Evolutionary conservation across 768 basidiomycete species (phyloP).

Genomic region (Clitopilus passeckerianus): DNA sequence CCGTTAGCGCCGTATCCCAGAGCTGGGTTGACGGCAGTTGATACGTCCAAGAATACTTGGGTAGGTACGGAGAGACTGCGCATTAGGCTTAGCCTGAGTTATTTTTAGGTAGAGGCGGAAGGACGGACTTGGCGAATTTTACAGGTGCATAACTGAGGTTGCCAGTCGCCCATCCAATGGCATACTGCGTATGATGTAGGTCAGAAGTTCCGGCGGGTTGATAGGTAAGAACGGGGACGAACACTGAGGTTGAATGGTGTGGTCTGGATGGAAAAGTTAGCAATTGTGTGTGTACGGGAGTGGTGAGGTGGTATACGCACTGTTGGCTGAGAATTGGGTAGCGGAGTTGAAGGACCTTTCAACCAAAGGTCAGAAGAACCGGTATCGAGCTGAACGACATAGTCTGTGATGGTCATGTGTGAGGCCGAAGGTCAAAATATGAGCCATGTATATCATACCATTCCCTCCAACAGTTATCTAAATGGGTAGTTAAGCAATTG

Average conservation of each 20-base stretch:
- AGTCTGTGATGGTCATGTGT: conserved; percentile 36
- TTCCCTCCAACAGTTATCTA: conserved; percentile 65
- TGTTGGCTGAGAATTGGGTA: conserved; percentile 44
- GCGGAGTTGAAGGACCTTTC: conserved; percentile 36
- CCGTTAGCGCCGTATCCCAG: conserved; percentile 67
- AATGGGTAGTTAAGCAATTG: conserved; percentile 2
- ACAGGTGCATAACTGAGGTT: conserved; percentile 56
- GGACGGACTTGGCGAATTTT: conserved; percentile 63
- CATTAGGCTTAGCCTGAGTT: neutral
- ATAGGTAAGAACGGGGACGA: conserved; percentile 15
- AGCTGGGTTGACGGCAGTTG: conserved; percentile 64
- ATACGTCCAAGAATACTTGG: conserved; percentile 70
- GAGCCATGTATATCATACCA: conserved; percentile 33
- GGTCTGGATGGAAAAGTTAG: conserved; percentile 23
- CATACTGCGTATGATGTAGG: conserved; percentile 48
- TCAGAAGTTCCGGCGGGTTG: neutral
- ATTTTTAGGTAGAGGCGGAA: neutral
- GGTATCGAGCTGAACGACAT: conserved; percentile 76
- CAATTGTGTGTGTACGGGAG: neutral
- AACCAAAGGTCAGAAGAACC: conserved; percentile 85
- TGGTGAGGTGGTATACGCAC: conserved; percentile 28
- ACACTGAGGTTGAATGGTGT: conserved; percentile 61
- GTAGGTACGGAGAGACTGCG: conserved; percentile 54
- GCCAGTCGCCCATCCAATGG: conserved; percentile 75
- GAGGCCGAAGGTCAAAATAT: neutral